Evolutionary conservation across 2,329 filamentous ascomycete species (phyloP).

Genomic region (Colletotrichum sidae): DNA sequence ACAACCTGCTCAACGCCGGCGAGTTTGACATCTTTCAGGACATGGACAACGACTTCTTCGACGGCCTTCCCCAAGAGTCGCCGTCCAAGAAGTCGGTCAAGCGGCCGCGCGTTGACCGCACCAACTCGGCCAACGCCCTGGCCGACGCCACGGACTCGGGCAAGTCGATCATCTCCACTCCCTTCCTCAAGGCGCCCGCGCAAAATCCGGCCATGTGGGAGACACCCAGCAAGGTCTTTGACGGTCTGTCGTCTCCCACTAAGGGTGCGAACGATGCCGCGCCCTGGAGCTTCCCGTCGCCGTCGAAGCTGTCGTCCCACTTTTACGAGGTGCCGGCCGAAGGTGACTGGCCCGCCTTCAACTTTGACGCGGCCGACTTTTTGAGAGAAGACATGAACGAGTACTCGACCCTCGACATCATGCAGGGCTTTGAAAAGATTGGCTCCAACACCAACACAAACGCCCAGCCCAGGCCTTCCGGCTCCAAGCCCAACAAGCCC

Average conservation of each 20-base stretch:
- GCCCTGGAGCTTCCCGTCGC: slow-evolving; percentile 52
- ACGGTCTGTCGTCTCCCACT: slow-evolving; percentile 66
- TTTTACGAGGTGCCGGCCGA: slow-evolving; percentile 51
- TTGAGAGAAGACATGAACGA: slow-evolving; percentile 70
- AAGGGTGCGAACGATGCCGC: slow-evolving; percentile 52
- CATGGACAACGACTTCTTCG: slow-evolving; percentile 50
- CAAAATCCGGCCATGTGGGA: slow-evolving; percentile 56
- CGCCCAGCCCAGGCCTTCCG: slow-evolving; percentile 47
- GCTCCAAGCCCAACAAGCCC: slow-evolving; percentile 48
- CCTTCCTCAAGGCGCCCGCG: slow-evolving; percentile 61
- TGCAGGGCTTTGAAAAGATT: slow-evolving; percentile 82
- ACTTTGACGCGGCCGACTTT: slow-evolving; percentile 61
- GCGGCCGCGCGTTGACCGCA: slow-evolving; percentile 72
- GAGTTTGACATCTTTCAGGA: slow-evolving; percentile 74
- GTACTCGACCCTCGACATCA: slow-evolving; percentile 73
- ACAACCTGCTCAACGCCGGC: slow-evolving; percentile 57
- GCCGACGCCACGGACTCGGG: slow-evolving; percentile 68
- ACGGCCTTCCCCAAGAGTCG: slow-evolving; percentile 62
- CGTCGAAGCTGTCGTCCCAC: slow-evolving; percentile 59
- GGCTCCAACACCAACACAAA: slow-evolving; percentile 72
- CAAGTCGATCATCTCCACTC: slow-evolving; percentile 63
- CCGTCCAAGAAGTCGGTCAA: slow-evolving; percentile 73
- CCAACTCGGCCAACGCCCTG: slow-evolving; percentile 71
- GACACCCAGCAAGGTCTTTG: slow-evolving; percentile 69
- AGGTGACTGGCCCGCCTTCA: slow-evolving; percentile 51